Evolutionary conservation across 805 yeast species (phyloP).

Genomic region (Candida caryicola): DNA sequence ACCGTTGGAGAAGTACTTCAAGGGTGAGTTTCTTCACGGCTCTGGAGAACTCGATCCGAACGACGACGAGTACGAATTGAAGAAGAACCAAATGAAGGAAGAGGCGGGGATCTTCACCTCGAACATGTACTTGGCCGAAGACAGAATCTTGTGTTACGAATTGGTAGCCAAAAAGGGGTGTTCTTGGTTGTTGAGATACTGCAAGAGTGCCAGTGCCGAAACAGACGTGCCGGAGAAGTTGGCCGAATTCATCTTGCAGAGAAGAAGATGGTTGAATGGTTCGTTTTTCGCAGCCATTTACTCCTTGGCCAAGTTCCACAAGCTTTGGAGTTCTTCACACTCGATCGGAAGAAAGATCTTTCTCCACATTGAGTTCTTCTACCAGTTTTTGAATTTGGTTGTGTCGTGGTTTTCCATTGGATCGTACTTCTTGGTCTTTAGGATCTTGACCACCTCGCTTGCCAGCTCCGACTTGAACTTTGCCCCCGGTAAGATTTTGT

Average conservation of each 20-base stretch:
- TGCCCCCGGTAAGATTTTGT: conserved; percentile 47
- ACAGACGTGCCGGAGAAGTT: conserved; percentile 66
- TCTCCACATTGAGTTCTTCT: conserved; percentile 54
- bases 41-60: conserved; percentile 60
- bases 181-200: conserved; percentile 61
- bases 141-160: conserved; percentile 64
- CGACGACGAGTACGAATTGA: conserved; percentile 46
- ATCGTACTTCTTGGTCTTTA: conserved; percentile 59
- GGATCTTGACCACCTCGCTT: conserved; percentile 56
- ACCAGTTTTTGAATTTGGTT: conserved; percentile 51
- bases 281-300: conserved; percentile 66
- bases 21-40: conserved; percentile 57
- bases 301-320: conserved; percentile 52
- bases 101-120: conserved; percentile 59
- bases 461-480: conserved; percentile 35
- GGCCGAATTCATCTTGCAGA: conserved; percentile 60
- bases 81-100: conserved; percentile 34
- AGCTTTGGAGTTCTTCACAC: conserved; percentile 55
- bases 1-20: conserved; percentile 64
- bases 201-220: conserved; percentile 62
- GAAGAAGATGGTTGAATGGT: conserved; percentile 70
- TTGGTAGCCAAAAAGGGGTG: conserved; percentile 56
- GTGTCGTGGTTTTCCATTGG: conserved; percentile 66
- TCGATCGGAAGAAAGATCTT: conserved; percentile 47
- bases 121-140: conserved; percentile 70